Evolutionary conservation across 2,329 filamentous ascomycete genomes (phyloP).

Genomic region (Trichoderma polysporum): DNA sequence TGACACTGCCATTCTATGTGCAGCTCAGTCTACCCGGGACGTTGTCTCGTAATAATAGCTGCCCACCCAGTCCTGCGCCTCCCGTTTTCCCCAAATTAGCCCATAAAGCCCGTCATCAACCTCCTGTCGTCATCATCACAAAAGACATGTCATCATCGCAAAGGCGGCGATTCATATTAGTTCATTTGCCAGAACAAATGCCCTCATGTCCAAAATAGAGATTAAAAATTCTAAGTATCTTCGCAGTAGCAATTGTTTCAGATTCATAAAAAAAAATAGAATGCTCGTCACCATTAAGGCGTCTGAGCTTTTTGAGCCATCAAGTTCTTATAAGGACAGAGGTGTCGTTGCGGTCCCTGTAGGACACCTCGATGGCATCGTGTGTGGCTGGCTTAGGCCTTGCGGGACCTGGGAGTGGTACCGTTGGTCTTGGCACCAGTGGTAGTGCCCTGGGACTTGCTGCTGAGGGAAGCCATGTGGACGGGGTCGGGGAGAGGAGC

Average conservation of each 20-base stretch:
- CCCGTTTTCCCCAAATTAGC: constrained; percentile 18
- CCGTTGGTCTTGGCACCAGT: constrained; percentile 60
- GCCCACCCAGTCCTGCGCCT: constrained; percentile 20
- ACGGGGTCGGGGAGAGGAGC: constrained; percentile 71
- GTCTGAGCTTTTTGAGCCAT: background rate
- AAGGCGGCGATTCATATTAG: constrained; percentile 22
- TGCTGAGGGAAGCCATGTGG: constrained; percentile 54
- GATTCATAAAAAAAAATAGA: constrained; percentile 3
- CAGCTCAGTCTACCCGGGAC: constrained; percentile 5
- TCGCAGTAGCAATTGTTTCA: background rate
- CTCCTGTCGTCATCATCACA: constrained; percentile 32
- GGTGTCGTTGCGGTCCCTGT: background rate
- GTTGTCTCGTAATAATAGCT: constrained; percentile 16
- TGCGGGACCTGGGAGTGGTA: constrained; percentile 64
- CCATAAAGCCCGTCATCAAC: constrained; percentile 33
- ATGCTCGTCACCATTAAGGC: background rate
- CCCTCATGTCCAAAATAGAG: constrained; percentile 20
- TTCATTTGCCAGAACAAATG: constrained; percentile 21
- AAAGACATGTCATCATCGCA: constrained; percentile 29
- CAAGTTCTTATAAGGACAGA: background rate
- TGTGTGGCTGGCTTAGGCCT: constrained; percentile 48
- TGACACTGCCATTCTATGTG: constrained; percentile 17
- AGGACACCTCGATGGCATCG: background rate
- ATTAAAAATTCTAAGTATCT: constrained; percentile 19
- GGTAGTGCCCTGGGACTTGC: constrained; percentile 53